Percentiles rank a stretch among this genome's conserved stretches.
Conservation (phyloP, 164 flowering plant genomes). For the Malania oleifera region DNA sequence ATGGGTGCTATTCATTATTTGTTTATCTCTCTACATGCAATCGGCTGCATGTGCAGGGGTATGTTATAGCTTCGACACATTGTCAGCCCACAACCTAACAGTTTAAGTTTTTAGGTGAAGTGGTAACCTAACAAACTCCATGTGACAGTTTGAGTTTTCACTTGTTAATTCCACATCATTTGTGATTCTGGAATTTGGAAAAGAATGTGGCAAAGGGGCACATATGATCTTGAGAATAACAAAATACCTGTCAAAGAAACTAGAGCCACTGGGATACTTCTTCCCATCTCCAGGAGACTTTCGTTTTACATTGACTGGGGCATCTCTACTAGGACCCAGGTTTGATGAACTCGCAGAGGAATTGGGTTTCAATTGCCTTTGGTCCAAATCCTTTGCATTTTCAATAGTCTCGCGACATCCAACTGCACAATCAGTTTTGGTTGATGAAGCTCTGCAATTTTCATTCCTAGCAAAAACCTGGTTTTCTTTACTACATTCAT, state of each 20-base stretch:
- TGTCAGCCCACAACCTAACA: no score
- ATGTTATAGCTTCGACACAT: no score
- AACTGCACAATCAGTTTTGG: slow-evolving; percentile 15
- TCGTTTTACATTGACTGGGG: slow-evolving; percentile 16
- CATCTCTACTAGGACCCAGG: slow-evolving; percentile 17
- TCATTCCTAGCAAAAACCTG: slow-evolving; percentile 11
- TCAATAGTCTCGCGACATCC: slow-evolving; percentile 13
- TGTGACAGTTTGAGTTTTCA: no score
- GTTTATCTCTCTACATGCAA: no score
- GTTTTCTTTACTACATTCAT: slow-evolving; percentile 23
- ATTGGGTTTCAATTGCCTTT: slow-evolving; percentile 13
- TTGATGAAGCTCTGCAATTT: slow-evolving; percentile 16
- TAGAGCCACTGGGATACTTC: slow-evolving; percentile 36
- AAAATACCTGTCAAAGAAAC: slow-evolving; percentile 81
- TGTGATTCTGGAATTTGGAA: neutral
- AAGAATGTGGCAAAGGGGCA: no score
- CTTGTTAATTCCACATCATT: no score
- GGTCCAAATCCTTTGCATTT: slow-evolving; percentile 9
- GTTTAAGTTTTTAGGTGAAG: no score
- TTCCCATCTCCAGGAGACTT: slow-evolving; percentile 32
- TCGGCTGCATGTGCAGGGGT: no score
- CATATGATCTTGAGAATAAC: neutral
- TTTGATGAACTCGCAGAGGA: slow-evolving; percentile 14
- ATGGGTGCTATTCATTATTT: no score
- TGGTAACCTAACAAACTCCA: no score